Evolutionary conservation across 306 rosid genomes (phyloP), one percentile per base, ranked within the genome.

Genomic region (Alnus rubra): DNA sequence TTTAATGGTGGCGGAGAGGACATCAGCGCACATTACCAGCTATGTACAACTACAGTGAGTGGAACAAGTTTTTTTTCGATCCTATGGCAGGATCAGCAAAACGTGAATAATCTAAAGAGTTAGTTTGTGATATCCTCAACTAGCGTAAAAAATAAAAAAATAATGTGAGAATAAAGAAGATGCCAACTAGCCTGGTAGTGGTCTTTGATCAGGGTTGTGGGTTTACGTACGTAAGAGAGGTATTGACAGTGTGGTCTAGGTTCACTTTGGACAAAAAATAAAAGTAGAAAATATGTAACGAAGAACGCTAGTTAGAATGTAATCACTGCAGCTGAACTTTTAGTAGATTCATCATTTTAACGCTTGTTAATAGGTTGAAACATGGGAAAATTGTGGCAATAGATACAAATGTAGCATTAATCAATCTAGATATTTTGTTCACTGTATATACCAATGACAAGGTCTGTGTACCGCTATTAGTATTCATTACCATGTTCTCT

Each of bases 401-500:
- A 7, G 72, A 23, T 42, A 35, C 16, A 39, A 18, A 8, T 16
- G 13, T 68, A 63, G 69, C 45, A 14, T 63, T 33, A 33, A 33
- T 63, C 1, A 30, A 14, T 31, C 42, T 63, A 39, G 72, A 44
- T 67, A 37, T 67, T 39, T 42, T 42, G 9, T 67, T 8, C 50
- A 1, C 14, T 33, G 15, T 1, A 42, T 9, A 67, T 9, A 65
- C n/a, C 42, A 42, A 68, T 60, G 54, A 59, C 54, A 76, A 58
- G 69, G 65, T 47, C 47, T 78, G 28, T 47, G 42, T 56, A 65
- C 44, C 13, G 0, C 42, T n/a, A 30, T 16, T 78, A 60, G 18
- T 37, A 11, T 68, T 69, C 10, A 37, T 71, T 74, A 72, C 49
- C 73, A 8, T 75, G 53, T 71, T 79, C 44, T 65, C 64, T 47